Evolutionary conservation across 805 yeast species (phyloP).

Genomic region (Starmerella powellii): DNA sequence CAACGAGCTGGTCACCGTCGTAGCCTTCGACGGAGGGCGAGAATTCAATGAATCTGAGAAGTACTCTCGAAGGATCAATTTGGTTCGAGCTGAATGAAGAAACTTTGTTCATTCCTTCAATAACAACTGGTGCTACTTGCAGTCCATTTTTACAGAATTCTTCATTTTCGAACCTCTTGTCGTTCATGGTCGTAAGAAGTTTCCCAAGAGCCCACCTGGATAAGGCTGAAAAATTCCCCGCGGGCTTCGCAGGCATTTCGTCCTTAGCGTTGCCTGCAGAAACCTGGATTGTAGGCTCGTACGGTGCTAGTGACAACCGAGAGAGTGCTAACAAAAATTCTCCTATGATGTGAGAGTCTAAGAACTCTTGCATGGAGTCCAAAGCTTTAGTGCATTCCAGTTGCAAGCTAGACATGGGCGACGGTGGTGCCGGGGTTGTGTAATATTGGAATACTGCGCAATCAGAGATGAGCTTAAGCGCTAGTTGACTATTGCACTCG

Average conservation of each 20-base stretch:
- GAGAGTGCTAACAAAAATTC: slow-evolving; percentile 14
- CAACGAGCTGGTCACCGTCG: slow-evolving; percentile 1
- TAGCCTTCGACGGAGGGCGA: neutral
- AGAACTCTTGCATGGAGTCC: slow-evolving; percentile 16
- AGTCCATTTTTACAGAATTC: neutral
- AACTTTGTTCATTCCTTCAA: slow-evolving; percentile 6
- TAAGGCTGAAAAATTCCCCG: slow-evolving; percentile 7
- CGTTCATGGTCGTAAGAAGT: slow-evolving; percentile 1
- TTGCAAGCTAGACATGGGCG: slow-evolving; percentile 50
- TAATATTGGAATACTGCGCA: slow-evolving; percentile 20
- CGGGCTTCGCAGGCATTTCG: slow-evolving; percentile 4
- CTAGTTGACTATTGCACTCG: neutral
- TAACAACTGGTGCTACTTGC: neutral
- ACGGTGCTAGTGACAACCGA: too few species aligned
- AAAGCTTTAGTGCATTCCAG: slow-evolving; percentile 42
- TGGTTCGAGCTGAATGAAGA: neutral
- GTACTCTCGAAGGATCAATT: slow-evolving; percentile 3
- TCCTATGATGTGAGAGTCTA: slow-evolving; percentile 1
- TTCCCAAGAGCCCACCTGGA: slow-evolving; percentile 11
- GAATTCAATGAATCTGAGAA: slow-evolving; percentile 7
- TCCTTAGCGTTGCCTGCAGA: too few species aligned
- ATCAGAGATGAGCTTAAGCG: slow-evolving; percentile 8
- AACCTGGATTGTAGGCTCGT: too few species aligned
- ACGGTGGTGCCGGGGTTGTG: neutral
- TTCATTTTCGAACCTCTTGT: neutral